Percentiles rank a stretch among this genome's conserved stretches.
Evolutionary conservation across 2,329 filamentous ascomycete species (phyloP).

Genomic region (Fusarium dlaminii): DNA sequence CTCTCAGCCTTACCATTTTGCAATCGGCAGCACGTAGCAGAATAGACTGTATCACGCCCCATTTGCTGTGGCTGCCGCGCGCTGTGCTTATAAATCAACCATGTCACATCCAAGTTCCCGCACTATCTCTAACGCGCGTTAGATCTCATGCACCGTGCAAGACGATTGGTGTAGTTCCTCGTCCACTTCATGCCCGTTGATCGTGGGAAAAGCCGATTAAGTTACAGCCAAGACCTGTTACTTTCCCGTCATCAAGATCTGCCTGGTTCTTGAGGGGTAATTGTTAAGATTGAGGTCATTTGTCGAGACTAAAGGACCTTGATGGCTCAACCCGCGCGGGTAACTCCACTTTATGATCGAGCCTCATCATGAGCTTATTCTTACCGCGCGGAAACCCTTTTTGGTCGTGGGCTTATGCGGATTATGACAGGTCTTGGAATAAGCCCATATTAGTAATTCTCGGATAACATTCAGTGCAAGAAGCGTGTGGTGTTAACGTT

Average conservation of each 20-base stretch:
- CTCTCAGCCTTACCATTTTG: not conserved
- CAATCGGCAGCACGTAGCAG: not conserved
- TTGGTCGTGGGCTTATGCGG: not conserved
- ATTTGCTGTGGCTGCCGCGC: not conserved
- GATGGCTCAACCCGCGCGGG: not conserved
- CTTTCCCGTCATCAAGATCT: not conserved
- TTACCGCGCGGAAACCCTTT: not conserved
- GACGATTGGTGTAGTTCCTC: not conserved
- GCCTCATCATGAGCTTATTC: not conserved
- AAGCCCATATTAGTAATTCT: not conserved
- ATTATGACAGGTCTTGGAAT: not conserved
- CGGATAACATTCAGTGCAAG: not conserved
- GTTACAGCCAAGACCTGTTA: not conserved
- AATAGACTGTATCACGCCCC: not conserved
- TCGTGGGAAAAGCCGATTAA: not conserved
- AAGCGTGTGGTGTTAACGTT: not conserved
- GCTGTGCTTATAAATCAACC: not conserved
- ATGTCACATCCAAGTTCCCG: not conserved
- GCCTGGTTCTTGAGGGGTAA: accelerated
- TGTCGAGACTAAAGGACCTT: not conserved
- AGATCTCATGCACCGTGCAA: not conserved
- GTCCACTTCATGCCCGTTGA: not conserved
- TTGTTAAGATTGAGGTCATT: not conserved
- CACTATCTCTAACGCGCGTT: not conserved
- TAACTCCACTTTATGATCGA: not conserved